Base-by-base conservation (phyloP, 495 filamentous ascomycete species). In the Talaromyces liani region DNA sequence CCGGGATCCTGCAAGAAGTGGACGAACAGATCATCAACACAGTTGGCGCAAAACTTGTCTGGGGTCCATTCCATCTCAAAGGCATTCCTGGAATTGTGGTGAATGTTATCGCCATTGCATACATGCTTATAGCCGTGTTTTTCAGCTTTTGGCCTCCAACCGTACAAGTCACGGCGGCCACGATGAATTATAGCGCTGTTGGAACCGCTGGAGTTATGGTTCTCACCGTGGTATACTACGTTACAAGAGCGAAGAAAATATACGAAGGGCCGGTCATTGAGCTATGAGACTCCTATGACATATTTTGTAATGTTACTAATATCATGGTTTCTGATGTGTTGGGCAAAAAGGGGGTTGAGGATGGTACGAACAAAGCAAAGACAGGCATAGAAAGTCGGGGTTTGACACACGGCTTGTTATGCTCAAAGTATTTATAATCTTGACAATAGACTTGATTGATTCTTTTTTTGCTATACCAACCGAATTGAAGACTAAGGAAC, bases 81-180 rank as follows among this genome's bases (percentile, higher is more conserved):
- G 70, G 73, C 0, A 67, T 72, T 12, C 71, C 65, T 63, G 73
- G 73, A 2, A 66, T 74, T 16, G 9, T 68, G 36, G 59, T 73
- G 9, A 76, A 76, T 20, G 14, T 56, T 6, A 72, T 65, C 51
- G 67, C 81, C 2, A 69, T 80, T 29, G 51, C 77, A n/a, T 84
- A 81, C 62, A 73, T 77, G 69, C 64, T 72, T 4, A 73, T 84
- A 29, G 71, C 74, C 4, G 66, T 79, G n/a, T 82, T 85, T 69
- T 80, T 82, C 65, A 80, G 74, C 60, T 83, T 82, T 67, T 85
- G 76, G 74, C 82, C 81, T 0, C 66, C 73, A 6, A 67, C 67
- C 2, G 67, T 66, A 31, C 29, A 67, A 4, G 73, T 81, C 0
- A 71, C 65, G 1, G 66, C 71, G 3, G 65, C 70, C 5, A 75